Evolutionary conservation across 305 asterid species (phyloP).

Genomic region (Coffea humblotiana): DNA sequence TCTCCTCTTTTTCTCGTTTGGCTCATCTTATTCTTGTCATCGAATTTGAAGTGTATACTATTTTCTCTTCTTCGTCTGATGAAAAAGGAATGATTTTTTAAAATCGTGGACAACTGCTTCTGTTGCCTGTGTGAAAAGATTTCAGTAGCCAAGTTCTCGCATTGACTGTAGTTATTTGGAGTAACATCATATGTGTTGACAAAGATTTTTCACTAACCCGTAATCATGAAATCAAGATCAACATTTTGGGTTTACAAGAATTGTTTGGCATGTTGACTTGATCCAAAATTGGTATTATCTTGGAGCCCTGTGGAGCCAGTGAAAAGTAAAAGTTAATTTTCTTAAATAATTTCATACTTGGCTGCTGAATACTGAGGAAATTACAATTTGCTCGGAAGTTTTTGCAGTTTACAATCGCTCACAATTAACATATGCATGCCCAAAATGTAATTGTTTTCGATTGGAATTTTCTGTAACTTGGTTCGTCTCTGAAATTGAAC

Average conservation of each 20-base stretch:
- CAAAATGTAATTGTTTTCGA: neutral
- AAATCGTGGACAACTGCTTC: too few relatives aligned
- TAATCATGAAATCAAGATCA: neutral
- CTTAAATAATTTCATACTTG: neutral
- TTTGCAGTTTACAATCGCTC: neutral
- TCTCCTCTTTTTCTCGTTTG: neutral
- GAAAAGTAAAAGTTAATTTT: neutral
- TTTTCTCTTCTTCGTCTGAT: too few relatives aligned
- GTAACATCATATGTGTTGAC: too few relatives aligned
- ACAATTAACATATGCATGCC: too few relatives aligned
- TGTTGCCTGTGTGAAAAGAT: too few relatives aligned
- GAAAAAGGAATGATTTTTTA: too few relatives aligned
- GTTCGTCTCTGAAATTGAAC: neutral
- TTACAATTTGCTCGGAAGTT: neutral
- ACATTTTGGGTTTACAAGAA: neutral
- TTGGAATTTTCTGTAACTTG: neutral
- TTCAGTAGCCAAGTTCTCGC: too few relatives aligned
- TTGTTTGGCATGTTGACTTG: neutral
- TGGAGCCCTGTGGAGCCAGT: neutral
- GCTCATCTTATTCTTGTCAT: too few relatives aligned
- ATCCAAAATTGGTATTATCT: neutral
- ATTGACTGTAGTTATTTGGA: too few relatives aligned
- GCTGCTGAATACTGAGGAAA: neutral
- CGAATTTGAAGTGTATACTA: too few relatives aligned
- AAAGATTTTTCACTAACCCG: too few relatives aligned